Percentiles rank a stretch among this genome's conserved stretches.
phyloP scores from a whole-genome alignment of 768 basidiomycete genomes.

The Pulveroboletus sp. region DNA sequence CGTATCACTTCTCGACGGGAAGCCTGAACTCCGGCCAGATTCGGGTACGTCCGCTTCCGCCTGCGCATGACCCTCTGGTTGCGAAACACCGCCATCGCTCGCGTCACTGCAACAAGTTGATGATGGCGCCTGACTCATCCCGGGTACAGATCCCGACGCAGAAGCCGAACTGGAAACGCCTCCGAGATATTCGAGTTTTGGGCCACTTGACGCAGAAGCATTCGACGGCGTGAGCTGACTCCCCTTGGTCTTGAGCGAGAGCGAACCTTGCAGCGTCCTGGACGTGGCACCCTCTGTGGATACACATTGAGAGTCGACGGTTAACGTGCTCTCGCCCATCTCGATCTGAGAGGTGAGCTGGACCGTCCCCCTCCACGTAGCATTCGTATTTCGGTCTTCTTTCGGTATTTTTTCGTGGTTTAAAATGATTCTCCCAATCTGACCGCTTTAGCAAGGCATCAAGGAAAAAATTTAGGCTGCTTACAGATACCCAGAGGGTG shows the following conservation, averaged over 20 bases:
- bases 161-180: background rate
- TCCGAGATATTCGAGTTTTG: background rate
- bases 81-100: too few species aligned
- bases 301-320: background rate
- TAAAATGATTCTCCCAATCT: slow-evolving; percentile 19
- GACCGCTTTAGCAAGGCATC: background rate
- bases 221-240: background rate
- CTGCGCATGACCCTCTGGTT: background rate
- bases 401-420: slow-evolving; percentile 10
- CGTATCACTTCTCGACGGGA: too few species aligned
- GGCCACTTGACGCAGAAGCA: background rate
- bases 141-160: background rate
- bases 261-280: background rate
- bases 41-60: background rate
- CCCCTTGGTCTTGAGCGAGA: background rate
- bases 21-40: background rate
- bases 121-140: background rate
- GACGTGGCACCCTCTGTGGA: background rate
- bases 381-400: background rate
- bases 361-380: slow-evolving; percentile 7
- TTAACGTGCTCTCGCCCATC: slow-evolving; percentile 1
- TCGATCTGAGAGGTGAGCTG: slow-evolving; percentile 20
- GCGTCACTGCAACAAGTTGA: background rate
- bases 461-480: background rate
- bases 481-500: slow-evolving; percentile 18